Evolutionary conservation across 179 eudicot species (phyloP).

Genomic region (Heliamphora pulchella): DNA sequence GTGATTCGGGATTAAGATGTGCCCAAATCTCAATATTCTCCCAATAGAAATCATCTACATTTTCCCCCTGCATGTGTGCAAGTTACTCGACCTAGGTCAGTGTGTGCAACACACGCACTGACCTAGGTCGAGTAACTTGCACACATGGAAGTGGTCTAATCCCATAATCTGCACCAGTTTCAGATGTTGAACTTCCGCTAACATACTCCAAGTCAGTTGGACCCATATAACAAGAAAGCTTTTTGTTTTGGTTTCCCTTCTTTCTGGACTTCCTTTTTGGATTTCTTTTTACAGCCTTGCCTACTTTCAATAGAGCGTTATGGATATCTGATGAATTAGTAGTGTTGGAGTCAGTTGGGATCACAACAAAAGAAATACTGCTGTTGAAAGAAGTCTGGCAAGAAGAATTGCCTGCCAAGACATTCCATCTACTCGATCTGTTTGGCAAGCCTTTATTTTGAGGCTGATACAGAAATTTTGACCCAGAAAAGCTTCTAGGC

Average conservation of each 20-base stretch:
- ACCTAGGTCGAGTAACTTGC: too few species aligned
- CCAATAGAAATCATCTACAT: too few species aligned
- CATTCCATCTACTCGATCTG: slow-evolving; percentile 14
- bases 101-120: too few species aligned
- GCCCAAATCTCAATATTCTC: too few species aligned
- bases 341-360: slow-evolving; percentile 3
- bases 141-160: slow-evolving; percentile 1
- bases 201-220: slow-evolving; percentile 9
- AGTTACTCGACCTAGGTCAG: too few species aligned
- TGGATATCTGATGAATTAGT: not conserved
- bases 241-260: slow-evolving; percentile 18
- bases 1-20: too few species aligned
- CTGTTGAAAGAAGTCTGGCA: slow-evolving; percentile 14
- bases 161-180: slow-evolving; percentile 11
- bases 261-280: slow-evolving; percentile 14
- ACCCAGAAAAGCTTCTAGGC: slow-evolving; percentile 15
- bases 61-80: too few species aligned
- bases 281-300: slow-evolving; percentile 11
- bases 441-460: slow-evolving; percentile 16
- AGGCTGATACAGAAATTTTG: slow-evolving; percentile 11
- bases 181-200: slow-evolving; percentile 14
- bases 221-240: slow-evolving; percentile 9
- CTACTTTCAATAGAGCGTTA: slow-evolving; percentile 12
- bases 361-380: not conserved
- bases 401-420: slow-evolving; percentile 11